phyloP scores from a whole-genome alignment of 345 rosid genomes.

The Eucalyptus coolabah region DNA sequence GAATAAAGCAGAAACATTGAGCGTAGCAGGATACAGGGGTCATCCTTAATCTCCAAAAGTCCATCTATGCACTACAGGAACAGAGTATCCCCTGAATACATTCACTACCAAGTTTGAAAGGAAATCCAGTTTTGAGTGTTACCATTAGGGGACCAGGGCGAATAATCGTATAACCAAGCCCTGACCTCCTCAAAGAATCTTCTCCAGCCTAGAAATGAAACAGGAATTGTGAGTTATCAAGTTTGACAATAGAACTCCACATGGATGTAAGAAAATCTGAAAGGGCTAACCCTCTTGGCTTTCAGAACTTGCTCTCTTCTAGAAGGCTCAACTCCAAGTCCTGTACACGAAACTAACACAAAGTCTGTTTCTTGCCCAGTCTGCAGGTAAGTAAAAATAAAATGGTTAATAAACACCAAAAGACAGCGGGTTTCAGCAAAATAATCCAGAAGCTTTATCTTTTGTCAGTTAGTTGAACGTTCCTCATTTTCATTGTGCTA shows the following conservation, averaged over 20 bases:
- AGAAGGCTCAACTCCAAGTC: constrained; percentile 72
- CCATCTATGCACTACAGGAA: neutral
- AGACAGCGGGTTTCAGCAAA: neutral
- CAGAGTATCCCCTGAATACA: neutral
- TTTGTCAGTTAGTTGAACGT: neutral
- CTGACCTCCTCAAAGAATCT: constrained; percentile 87
- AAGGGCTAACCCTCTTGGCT: constrained; percentile 66
- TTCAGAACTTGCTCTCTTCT: constrained; percentile 93
- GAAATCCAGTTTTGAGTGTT: neutral
- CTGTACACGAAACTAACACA: constrained; percentile 82
- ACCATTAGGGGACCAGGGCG: constrained; percentile 94
- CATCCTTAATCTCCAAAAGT: neutral
- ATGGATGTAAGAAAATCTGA: neutral
- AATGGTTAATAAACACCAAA: neutral
- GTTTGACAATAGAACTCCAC: neutral
- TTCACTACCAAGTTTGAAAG: neutral
- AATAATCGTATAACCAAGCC: constrained; percentile 90
- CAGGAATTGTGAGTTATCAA: neutral
- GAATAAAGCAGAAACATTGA: neutral
- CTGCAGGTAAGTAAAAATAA: constrained; percentile 26
- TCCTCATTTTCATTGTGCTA: neutral
- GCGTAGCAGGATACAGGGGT: neutral
- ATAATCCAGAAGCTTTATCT: neutral
- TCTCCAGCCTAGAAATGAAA: constrained; percentile 61
- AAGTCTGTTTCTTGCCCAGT: constrained; percentile 97